Conservation (phyloP, 768 basidiomycete genomes). For the Boletus patriciae region DNA sequence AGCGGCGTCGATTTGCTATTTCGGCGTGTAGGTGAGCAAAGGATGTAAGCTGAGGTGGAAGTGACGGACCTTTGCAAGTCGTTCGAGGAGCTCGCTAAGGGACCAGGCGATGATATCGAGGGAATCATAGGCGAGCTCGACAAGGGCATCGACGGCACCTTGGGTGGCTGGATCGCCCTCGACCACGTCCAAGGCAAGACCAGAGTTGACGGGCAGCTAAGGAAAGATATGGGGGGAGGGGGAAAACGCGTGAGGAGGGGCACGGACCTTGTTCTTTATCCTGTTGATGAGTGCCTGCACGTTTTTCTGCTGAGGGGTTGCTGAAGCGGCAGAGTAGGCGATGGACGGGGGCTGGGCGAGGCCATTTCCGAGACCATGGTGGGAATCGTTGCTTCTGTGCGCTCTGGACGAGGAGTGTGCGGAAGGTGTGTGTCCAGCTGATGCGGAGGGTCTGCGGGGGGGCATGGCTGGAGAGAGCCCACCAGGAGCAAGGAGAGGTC, state of each 20-base stretch:
- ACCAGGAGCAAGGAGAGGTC: constrained; percentile 14
- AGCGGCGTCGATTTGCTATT: constrained; percentile 53
- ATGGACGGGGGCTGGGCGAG: constrained; percentile 35
- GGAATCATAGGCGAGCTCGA: constrained; percentile 76
- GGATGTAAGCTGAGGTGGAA: background rate
- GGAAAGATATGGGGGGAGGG: background rate
- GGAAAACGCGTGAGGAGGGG: background rate
- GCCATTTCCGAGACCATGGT: constrained; percentile 41
- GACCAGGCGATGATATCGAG: constrained; percentile 79
- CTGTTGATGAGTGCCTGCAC: constrained; percentile 78
- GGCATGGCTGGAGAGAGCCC: constrained; percentile 39
- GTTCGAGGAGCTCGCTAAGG: constrained; percentile 74
- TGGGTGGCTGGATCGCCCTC: constrained; percentile 76
- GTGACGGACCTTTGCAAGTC: constrained; percentile 64
- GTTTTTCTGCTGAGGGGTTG: constrained; percentile 78
- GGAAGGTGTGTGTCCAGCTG: constrained; percentile 41
- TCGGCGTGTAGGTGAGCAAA: constrained; percentile 14
- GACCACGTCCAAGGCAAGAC: constrained; percentile 65
- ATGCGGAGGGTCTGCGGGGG: constrained; percentile 63
- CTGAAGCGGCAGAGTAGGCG: constrained; percentile 38
- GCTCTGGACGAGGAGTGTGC: constrained; percentile 44
- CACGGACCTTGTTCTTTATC: constrained; percentile 73
- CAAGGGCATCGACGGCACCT: constrained; percentile 73
- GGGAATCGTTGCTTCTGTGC: constrained; percentile 65
- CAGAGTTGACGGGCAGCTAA: constrained; percentile 86